A percentile compares a stretch with the other conserved stretches of the same genome.
These are phyloP conservation scores for Tinospora cordifolia DNA, from an alignment of 164 flowering plant genomes.

Conservation along the genomic window DNA sequence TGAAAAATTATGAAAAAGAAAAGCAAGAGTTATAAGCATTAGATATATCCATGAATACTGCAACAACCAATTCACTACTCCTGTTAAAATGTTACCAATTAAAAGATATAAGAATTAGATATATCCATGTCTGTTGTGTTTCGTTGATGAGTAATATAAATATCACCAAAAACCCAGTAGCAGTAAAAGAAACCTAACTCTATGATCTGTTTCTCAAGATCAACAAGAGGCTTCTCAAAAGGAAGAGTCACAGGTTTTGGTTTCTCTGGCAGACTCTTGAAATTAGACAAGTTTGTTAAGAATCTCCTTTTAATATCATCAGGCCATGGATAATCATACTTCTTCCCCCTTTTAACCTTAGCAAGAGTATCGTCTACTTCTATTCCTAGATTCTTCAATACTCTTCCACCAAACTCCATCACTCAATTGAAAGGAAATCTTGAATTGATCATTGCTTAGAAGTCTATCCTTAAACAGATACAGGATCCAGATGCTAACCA, in stretches of 20 bases:
- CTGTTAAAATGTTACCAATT: too few relatives aligned
- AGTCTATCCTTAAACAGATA: conserved; percentile 7
- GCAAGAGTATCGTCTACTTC: conserved; percentile 6
- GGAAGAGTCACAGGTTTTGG: conserved; percentile 31
- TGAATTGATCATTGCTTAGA: conserved; percentile 11
- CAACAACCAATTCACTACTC: too few relatives aligned
- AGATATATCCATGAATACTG: too few relatives aligned
- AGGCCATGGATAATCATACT: conserved; percentile 26
- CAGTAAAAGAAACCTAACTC: conserved; percentile 11
- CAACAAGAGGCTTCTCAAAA: conserved; percentile 32
- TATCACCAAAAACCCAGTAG: too few relatives aligned
- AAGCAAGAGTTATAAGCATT: too few relatives aligned
- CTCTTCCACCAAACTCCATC: conserved; percentile 16
- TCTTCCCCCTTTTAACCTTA: conserved; percentile 21
- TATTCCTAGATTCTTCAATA: conserved; percentile 2
- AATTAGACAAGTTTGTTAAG: conserved; percentile 22
- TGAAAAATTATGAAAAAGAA: too few relatives aligned
- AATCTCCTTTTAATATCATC: conserved; percentile 18
- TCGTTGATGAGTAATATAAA: too few relatives aligned
- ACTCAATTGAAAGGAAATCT: conserved; percentile 12
- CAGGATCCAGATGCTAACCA: conserved; percentile 11
- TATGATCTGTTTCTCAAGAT: conserved; percentile 26
- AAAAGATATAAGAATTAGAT: too few relatives aligned
- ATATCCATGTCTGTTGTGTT: too few relatives aligned
- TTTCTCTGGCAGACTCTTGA: conserved; percentile 26